Base-by-base conservation (phyloP, 345 rosid genomes). In the Lagerstroemia speciosa region DNA sequence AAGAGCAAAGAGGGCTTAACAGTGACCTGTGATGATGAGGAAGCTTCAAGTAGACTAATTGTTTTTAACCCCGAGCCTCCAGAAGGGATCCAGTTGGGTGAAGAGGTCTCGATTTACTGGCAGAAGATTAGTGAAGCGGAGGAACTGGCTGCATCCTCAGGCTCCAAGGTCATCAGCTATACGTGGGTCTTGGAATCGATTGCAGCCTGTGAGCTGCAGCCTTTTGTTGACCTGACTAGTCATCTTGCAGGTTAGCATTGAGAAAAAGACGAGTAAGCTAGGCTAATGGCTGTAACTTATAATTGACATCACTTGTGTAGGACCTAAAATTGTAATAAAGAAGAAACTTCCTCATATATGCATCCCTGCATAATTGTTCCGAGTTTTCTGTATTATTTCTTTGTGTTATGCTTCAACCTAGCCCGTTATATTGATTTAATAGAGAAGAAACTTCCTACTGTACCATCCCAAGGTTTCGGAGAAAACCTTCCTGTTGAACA, bases 131-230 rank as follows among this genome's bases (percentile, higher is more conserved):
- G 72, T 68, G 92, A 90, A 61, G 97, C 97, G 33, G 78, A 83
- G 67, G 85, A 82, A 41, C 68, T 93, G 67, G 86, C 97, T 10
- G 74, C 75, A 33, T 75, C 80, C 76, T 70, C 71, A 45, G 89
- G 89, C 19, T 74, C 78, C 19, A 80, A 32, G 16, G 80, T 89
- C 32, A 78, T 83, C 46, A 87, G 88, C 61, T 93, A 87, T 62
- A 83, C 93, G 0, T 93, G 96, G 93, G 73, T 93, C 32, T 80
- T 90, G 79, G 92, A 90, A 68, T 93, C 97, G 2, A 83, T 93
- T 52, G 93, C 98, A 62, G 85, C 88, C 9, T 86, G 82, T 61
- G 78, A 83, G 71, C 70, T 83, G 69, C 83, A 82, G 66, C 83
- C 93, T 58, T 30, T 69, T 15, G 71, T 53, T 16, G 57, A 55